These are phyloP conservation scores for Pseudogymnoascus sp. DNA, from an alignment of 2,329 filamentous ascomycete species.

Conservation along the genomic window DNA sequence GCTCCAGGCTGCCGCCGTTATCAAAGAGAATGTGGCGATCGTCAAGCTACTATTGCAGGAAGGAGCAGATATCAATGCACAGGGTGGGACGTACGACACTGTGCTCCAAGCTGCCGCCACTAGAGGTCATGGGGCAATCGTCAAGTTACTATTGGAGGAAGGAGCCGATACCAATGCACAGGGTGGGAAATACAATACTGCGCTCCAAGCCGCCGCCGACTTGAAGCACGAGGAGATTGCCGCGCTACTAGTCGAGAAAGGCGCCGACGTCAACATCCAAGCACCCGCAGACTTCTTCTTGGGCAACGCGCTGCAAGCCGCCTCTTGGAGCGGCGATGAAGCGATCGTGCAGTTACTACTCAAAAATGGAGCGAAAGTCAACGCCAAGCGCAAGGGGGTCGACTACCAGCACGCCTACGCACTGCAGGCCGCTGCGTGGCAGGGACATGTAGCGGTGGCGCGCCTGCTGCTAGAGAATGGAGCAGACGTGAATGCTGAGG, in stretches of 20 bases:
- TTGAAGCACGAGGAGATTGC: too few species aligned
- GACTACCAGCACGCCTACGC: background rate
- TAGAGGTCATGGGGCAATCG: too few species aligned
- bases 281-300: too few species aligned
- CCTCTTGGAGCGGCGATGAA: background rate
- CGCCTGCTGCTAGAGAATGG: background rate
- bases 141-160: too few species aligned
- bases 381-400: background rate
- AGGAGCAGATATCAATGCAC: too few species aligned
- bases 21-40: background rate
- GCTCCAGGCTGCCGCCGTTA: too few species aligned
- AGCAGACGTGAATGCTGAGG: background rate
- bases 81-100: background rate
- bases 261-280: too few species aligned
- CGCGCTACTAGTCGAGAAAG: too few species aligned
- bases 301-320: background rate
- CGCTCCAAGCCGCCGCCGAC: too few species aligned
- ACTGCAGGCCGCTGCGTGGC: background rate
- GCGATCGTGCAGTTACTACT: background rate
- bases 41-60: too few species aligned
- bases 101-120: background rate
- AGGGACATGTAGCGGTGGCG: background rate
- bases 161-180: too few species aligned
- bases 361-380: background rate
- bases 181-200: too few species aligned